These are phyloP conservation scores for Hylodesmum podocarpum DNA, from an alignment of 306 rosid species.

Conservation along the genomic window DNA sequence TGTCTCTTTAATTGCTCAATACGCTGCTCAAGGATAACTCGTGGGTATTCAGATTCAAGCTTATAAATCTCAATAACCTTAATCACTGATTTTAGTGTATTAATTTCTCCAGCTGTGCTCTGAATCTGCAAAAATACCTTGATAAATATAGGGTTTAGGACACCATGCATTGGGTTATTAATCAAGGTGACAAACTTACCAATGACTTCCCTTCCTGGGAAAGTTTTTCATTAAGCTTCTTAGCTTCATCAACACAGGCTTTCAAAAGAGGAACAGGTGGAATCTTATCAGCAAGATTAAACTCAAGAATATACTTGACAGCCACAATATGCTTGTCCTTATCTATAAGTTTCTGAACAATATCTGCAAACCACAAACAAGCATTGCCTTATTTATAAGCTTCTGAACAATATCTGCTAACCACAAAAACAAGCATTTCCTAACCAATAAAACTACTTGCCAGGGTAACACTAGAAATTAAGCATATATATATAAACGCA, in stretches of 20 bases:
- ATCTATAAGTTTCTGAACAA: conserved; percentile 59
- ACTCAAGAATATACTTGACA: conserved; percentile 66
- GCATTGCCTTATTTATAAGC: conserved; percentile 36
- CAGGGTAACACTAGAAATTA: background rate
- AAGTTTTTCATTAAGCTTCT: conserved; percentile 49
- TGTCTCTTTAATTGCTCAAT: conserved; percentile 60
- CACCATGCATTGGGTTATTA: conserved; percentile 7
- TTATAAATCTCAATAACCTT: conserved; percentile 60
- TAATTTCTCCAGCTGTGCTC: conserved; percentile 58
- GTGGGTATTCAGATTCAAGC: conserved; percentile 66
- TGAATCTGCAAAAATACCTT: conserved; percentile 54
- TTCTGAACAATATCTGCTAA: conserved; percentile 73
- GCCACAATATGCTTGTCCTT: conserved; percentile 62
- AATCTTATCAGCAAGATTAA: conserved; percentile 61
- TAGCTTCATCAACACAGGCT: conserved; percentile 55
- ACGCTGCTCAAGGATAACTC: conserved; percentile 52
- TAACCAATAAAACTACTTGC: background rate
- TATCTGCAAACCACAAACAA: conserved; percentile 55
- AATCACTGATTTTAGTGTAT: conserved; percentile 58
- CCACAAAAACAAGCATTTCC: conserved; percentile 17
- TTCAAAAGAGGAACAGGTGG: conserved; percentile 71
- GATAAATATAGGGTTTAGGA: conserved; percentile 28
- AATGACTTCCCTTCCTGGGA: conserved; percentile 54
- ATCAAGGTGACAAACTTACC: conserved; percentile 47
- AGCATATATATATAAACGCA: background rate